phyloP scores from a whole-genome alignment of 1,139 yeast genomes.

The Spencermartinsiella ligniputridi region DNA sequence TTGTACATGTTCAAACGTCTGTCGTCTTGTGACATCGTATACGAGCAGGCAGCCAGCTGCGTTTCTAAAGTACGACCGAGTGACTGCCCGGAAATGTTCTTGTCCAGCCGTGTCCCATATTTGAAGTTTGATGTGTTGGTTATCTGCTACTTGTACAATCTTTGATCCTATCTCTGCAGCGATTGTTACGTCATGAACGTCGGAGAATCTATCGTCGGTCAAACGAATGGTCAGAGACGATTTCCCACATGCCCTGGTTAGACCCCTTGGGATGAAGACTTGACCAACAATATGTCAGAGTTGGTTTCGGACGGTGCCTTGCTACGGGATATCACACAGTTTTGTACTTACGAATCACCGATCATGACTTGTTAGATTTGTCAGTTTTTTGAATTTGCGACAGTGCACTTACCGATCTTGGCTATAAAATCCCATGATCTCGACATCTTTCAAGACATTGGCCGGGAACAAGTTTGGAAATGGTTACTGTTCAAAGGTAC shows the following conservation, averaged over 20 bases:
- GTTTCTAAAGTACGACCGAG: slow-evolving; percentile 75
- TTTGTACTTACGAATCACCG: slow-evolving; percentile 23
- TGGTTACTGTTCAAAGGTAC: too few species aligned
- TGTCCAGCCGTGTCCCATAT: slow-evolving; percentile 85
- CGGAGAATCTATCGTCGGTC: slow-evolving; percentile 35
- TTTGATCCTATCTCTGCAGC: slow-evolving; percentile 39
- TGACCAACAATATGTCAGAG: too few species aligned
- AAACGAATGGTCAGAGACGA: slow-evolving; percentile 35
- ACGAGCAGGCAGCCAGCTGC: slow-evolving; percentile 82
- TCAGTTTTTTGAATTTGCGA: background rate
- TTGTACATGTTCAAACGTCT: slow-evolving; percentile 32
- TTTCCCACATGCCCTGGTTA: slow-evolving; percentile 34
- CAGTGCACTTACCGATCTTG: slow-evolving; percentile 20
- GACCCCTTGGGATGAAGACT: too few species aligned
- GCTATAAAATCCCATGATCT: slow-evolving; percentile 26
- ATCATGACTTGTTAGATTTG: slow-evolving; percentile 20
- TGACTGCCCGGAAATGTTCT: slow-evolving; percentile 90
- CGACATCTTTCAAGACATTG: slow-evolving; percentile 4
- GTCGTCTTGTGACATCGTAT: slow-evolving; percentile 82
- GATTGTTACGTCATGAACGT: slow-evolving; percentile 35
- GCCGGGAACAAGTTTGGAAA: too few species aligned
- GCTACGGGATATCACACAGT: background rate
- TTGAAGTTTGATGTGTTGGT: slow-evolving; percentile 22
- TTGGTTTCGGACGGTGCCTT: background rate
- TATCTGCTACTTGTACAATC: slow-evolving; percentile 30